Evolutionary conservation across 2,329 filamentous ascomycete species (phyloP).

Genomic region (Colletotrichum sp.): DNA sequence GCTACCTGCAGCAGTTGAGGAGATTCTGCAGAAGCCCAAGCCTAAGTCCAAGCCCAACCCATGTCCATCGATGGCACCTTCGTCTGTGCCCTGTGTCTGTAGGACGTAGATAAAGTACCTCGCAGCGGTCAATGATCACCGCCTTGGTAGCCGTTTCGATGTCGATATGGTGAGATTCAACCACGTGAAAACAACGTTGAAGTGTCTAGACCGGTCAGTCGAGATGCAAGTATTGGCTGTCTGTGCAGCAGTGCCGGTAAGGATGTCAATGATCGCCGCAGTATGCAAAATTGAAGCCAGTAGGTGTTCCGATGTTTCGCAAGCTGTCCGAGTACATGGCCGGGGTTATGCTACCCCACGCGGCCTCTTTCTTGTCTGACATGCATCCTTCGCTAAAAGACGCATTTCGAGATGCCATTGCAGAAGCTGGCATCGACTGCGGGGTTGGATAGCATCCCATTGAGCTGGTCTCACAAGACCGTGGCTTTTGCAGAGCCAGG

Average conservation of each 20-base stretch:
- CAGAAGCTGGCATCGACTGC: constrained; percentile 3
- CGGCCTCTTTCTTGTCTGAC: not conserved
- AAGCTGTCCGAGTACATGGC: not conserved
- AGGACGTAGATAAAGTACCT: not conserved
- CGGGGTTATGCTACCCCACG: not conserved
- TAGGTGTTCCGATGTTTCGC: not conserved
- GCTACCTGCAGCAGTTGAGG: not conserved
- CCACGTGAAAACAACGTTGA: not conserved
- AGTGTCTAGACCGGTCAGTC: not conserved
- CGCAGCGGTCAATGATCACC: not conserved
- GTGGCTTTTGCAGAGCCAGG: not conserved
- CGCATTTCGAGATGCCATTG: not conserved
- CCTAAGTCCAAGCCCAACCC: not conserved
- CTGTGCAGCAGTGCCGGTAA: not conserved
- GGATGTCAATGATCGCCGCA: not conserved
- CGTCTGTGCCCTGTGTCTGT: not conserved
- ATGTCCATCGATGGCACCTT: not conserved
- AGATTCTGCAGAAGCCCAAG: not conserved
- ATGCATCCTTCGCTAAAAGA: constrained; percentile 4
- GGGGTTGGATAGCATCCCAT: not conserved
- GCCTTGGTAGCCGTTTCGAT: not conserved
- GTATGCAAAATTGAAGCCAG: constrained; percentile 15
- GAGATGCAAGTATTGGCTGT: not conserved
- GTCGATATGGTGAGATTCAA: not conserved
- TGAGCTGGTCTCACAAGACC: not conserved